Evolutionary conservation across 768 basidiomycete species (phyloP), one percentile per base, ranked within the genome.

Genomic region (Tricholoma saponaceum): DNA sequence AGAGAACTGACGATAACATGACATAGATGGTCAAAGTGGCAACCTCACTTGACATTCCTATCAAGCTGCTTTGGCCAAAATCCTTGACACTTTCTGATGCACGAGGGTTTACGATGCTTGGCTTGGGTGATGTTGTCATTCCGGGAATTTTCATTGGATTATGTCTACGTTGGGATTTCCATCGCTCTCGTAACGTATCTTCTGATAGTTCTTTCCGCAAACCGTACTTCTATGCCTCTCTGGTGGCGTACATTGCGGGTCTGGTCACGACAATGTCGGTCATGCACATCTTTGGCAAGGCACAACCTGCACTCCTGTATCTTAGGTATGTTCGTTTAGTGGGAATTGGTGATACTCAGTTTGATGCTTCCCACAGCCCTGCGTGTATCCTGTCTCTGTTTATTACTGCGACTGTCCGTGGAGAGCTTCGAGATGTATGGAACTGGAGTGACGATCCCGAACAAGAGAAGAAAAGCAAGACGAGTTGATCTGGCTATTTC

Each of bases 291-390:
- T 87, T 84, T 63, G 76, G 78, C 30, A 79, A 78, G 6, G 93
- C 91, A 3, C 96, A 99, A 64, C 96, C 96, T 1, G 96, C 96
- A 1, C 73, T 99, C 55, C 75, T 99, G 46, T 99, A 98, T 72
- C 80, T 99, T 60, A 90, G 89, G 90, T 89, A 64, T 66, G 82
- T 57, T 13, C 23, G 13, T 35, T 16, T 28, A 20, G 35, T 32
- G 23, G 12, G 22, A 23, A 59, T 39, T 9, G 41, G 32, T 9
- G 23, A 37, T 28, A n/a, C 23, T 16, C 13, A 14, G 35, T 52
- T 33, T 54, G 47, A 63, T 10, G 20, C 16, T 50, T 43, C 32
- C 12, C 59, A 53, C 23, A 90, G 88, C 66, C 92, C 91, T 28
- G 86, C 85, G 1, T 90, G 92, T 69, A 86, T 94, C 7, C 58